Conservation (phyloP, 2,329 filamentous ascomycete genomes). For the Fusarium pseudograminearum region DNA sequence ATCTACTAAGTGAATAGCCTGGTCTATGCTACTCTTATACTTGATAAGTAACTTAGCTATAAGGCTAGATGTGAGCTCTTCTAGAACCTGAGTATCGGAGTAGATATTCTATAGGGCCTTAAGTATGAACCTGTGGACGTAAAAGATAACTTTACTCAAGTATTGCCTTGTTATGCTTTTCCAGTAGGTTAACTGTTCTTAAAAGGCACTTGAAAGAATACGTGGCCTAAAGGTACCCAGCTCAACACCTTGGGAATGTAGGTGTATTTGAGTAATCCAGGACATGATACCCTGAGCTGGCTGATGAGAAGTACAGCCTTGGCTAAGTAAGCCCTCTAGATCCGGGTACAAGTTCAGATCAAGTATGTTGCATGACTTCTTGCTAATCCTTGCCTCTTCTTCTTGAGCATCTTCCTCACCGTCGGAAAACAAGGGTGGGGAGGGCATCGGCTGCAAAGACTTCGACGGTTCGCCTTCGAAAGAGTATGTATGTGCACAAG, state of each 20-base stretch:
- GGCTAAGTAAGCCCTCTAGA: not conserved
- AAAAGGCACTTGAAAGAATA: not conserved
- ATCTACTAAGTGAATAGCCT: not conserved
- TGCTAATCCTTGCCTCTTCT: too few relatives aligned
- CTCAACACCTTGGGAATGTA: not conserved
- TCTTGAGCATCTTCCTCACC: too few relatives aligned
- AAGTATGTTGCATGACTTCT: too few relatives aligned
- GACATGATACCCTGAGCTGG: not conserved
- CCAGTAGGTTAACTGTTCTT: not conserved
- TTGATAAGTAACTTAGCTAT: not conserved
- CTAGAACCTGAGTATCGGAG: not conserved
- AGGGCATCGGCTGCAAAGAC: too few relatives aligned
- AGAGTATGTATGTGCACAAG: not conserved
- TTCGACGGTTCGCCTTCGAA: too few relatives aligned
- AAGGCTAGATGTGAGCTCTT: not conserved
- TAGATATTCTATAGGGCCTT: not conserved
- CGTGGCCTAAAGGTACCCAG: not conserved
- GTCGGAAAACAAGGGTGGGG: too few relatives aligned
- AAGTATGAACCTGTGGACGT: not conserved
- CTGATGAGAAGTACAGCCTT: rapidly evolving
- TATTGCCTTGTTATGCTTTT: not conserved
- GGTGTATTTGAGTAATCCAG: not conserved
- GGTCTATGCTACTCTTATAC: not conserved
- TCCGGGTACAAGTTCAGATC: not conserved
- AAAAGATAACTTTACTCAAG: not conserved